These are phyloP conservation scores for Hyaloscypha bicolor DNA, from an alignment of 495 filamentous ascomycete genomes.

Conservation along the genomic window DNA sequence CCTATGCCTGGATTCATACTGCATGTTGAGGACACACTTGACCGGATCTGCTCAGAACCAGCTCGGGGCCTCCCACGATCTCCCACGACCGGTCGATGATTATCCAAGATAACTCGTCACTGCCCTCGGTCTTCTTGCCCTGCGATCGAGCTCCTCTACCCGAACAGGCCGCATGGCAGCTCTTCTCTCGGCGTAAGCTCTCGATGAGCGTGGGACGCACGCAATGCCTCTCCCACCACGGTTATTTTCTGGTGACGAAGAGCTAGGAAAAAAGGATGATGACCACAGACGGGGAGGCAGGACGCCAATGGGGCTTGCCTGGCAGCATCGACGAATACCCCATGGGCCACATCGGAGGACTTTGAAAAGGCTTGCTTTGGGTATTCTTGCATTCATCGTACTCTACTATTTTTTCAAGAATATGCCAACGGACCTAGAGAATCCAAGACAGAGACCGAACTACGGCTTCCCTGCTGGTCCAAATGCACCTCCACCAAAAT, in stretches of 20 bases:
- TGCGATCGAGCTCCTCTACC: conserved; percentile 1
- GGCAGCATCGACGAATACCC: conserved; percentile 23
- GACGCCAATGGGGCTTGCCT: conserved; percentile 13
- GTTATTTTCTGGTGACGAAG: conserved; percentile 58
- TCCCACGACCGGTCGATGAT: too few relatives aligned
- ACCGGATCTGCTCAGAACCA: too few relatives aligned
- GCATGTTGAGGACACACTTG: too few relatives aligned
- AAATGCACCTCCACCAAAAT: background rate
- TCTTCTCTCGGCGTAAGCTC: conserved; percentile 18
- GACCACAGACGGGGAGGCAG: conserved; percentile 51
- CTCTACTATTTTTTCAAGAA: conserved; percentile 58
- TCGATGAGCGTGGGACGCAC: conserved; percentile 25
- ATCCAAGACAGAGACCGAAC: conserved; percentile 18
- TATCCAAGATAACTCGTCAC: background rate
- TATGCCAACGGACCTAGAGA: conserved; percentile 41
- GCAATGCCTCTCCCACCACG: conserved; percentile 48
- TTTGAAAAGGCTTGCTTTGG: conserved; percentile 42
- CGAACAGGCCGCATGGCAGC: conserved; percentile 22
- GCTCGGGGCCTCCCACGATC: too few relatives aligned
- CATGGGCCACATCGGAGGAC: conserved; percentile 23
- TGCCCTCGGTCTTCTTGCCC: background rate
- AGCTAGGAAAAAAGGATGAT: conserved; percentile 72
- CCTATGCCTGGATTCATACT: too few relatives aligned
- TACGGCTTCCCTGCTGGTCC: conserved; percentile 15
- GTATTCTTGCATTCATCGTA: conserved; percentile 43